phyloP scores from a whole-genome alignment of 768 basidiomycete species.

The Trametes cingulata region DNA sequence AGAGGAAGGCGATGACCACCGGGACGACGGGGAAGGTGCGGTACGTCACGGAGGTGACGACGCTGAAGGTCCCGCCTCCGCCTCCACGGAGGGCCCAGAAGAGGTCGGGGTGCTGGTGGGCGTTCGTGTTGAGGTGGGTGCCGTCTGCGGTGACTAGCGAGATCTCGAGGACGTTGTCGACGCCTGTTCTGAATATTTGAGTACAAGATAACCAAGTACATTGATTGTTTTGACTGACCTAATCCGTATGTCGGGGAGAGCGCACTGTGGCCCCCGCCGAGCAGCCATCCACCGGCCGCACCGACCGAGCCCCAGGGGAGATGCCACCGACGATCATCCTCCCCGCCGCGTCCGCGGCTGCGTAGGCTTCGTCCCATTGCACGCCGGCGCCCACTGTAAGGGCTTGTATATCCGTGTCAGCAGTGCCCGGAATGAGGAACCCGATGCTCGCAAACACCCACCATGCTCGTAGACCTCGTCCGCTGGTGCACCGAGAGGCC shows the following conservation, averaged over 20 bases:
- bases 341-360: neutral
- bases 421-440: neutral
- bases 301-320: slow-evolving; percentile 40
- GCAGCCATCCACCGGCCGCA: slow-evolving; percentile 47
- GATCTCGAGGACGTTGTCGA: slow-evolving; percentile 38
- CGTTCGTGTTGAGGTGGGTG: slow-evolving; percentile 42
- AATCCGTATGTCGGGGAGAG: slow-evolving; percentile 33
- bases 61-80: slow-evolving; percentile 38
- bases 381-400: slow-evolving; percentile 36
- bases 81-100: slow-evolving; percentile 54
- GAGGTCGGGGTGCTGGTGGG: slow-evolving; percentile 47
- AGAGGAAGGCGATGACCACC: slow-evolving; percentile 30
- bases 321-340: neutral
- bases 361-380: slow-evolving; percentile 7
- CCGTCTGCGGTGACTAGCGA: slow-evolving; percentile 55
- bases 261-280: slow-evolving; percentile 35
- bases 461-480: slow-evolving; percentile 10
- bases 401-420: too few species aligned
- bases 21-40: slow-evolving; percentile 42
- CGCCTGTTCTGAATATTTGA: slow-evolving; percentile 17
- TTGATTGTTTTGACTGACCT: slow-evolving; percentile 18
- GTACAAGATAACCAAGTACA: neutral
- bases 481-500: slow-evolving; percentile 34
- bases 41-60: slow-evolving; percentile 47
- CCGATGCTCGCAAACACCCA: neutral